Base-by-base conservation (phyloP, 306 rosid genomes). In the Prinsepia uniflora region DNA sequence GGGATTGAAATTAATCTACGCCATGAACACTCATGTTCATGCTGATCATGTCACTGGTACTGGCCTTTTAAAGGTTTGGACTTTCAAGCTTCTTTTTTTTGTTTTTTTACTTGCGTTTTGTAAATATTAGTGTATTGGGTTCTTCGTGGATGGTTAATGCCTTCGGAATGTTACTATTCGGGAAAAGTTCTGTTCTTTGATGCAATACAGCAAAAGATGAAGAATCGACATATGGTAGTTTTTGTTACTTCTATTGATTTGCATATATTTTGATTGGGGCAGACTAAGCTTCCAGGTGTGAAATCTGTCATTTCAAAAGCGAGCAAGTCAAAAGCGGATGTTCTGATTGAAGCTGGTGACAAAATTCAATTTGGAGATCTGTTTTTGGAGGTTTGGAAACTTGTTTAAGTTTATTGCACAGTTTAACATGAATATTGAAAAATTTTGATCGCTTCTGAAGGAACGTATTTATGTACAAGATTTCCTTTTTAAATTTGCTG, bases 21-120 rank as follows among this genome's bases (percentile, higher is more conserved):
- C 96, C 71, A 55, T 89, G 84, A 95, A 95, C 83, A 95, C 99
- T 24, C 99, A 91, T 81, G 96, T 95, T 49, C 99, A 95, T 72
- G 97, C 99, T n/a, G 99, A 95, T 77, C 99, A 95, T 85, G 88
- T 95, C 17, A 95, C 97, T 45, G 99, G 99, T 10, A 87, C 90
- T 74, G 99, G 97, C 56, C 89, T 87, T 19, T 78, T 95, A 14
- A 95, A 95, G 99, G 92, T 87, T 39, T 70, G 58, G 22, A 64
- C 46, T 78, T 64, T 67, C 55, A 61, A 17, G 52, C 17, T 54
- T 14, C 2, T 15, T 47, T 0, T 19, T 24, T 10, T 5, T 50
- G 14, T 34, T 3, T 57, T 8, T 63, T 41, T 24, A 30, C 36
- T 30, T 30, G 36, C 36, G 4, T 54, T 17, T 6, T 41, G 22